Conservation (phyloP, 2,329 filamentous ascomycete species). For the Penicillium sp. region DNA sequence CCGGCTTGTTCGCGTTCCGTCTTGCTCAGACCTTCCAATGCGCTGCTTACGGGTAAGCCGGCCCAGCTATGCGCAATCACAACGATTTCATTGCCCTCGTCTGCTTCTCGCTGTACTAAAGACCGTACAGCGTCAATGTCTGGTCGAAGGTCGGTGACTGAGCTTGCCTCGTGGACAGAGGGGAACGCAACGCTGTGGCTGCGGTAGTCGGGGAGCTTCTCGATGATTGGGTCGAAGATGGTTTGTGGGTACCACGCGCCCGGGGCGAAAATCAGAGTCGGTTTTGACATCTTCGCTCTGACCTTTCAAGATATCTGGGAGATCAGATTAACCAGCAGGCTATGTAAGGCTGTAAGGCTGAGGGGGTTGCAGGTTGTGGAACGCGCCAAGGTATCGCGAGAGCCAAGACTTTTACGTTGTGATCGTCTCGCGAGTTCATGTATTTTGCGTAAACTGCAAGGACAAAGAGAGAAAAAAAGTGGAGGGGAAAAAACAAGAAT, state of each 20-base stretch:
- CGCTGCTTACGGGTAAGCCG: conserved; percentile 38
- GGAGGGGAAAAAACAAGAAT: background rate
- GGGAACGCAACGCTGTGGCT: conserved; percentile 29
- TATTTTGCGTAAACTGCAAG: background rate
- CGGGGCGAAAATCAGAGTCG: conserved; percentile 31
- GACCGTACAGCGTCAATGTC: conserved; percentile 35
- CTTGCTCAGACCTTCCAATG: conserved; percentile 34
- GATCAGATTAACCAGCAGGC: background rate
- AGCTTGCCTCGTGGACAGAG: conserved; percentile 27
- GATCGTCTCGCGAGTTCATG: background rate
- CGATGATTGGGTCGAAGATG: conserved; percentile 29
- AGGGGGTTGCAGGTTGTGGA: background rate
- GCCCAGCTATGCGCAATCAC: conserved; percentile 40
- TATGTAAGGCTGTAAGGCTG: background rate
- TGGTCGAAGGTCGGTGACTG: conserved; percentile 25
- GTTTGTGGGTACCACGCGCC: conserved; percentile 36
- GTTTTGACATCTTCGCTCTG: conserved; percentile 22
- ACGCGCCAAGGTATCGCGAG: background rate
- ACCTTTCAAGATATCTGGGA: background rate
- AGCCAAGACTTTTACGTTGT: background rate
- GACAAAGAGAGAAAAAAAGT: background rate
- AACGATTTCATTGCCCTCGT: conserved; percentile 32
- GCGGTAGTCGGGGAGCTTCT: conserved; percentile 22
- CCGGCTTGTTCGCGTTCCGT: conserved; percentile 26
- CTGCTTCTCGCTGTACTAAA: conserved; percentile 31